Evolutionary conservation across 2,329 filamentous ascomycete species (phyloP).

Genomic region (Albophoma yamanashiensis): DNA sequence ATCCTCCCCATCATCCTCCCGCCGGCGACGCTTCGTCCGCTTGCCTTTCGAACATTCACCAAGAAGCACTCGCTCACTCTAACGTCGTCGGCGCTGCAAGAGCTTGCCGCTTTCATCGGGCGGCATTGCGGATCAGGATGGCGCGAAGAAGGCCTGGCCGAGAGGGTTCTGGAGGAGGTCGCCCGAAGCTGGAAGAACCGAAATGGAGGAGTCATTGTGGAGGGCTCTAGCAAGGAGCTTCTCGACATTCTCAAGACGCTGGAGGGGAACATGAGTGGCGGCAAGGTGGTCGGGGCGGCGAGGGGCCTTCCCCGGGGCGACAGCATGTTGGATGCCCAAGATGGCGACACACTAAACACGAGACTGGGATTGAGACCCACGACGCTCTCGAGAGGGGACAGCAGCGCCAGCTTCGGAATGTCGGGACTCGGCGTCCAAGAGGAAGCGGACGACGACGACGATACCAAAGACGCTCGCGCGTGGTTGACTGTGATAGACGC

Average conservation of each 20-base stretch:
- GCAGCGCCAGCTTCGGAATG: constrained; percentile 54
- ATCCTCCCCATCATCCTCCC: constrained; percentile 86
- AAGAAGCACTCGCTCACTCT: constrained; percentile 95
- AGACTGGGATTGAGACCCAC: constrained; percentile 41
- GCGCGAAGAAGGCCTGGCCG: constrained; percentile 89
- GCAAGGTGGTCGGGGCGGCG: constrained; percentile 47
- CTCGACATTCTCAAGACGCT: constrained; percentile 74
- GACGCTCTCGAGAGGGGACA: constrained; percentile 44
- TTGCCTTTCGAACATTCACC: constrained; percentile 92
- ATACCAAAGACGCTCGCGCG: constrained; percentile 56
- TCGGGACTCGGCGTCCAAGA: constrained; percentile 41
- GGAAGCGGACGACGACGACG: constrained; percentile 47
- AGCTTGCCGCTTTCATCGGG: constrained; percentile 81
- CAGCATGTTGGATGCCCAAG: constrained; percentile 51
- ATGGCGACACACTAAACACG: constrained; percentile 41
- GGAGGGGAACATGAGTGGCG: constrained; percentile 84
- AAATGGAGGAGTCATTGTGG: constrained; percentile 83
- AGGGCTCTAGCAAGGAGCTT: constrained; percentile 65
- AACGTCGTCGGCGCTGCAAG: constrained; percentile 74
- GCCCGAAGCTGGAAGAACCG: constrained; percentile 86
- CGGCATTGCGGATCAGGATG: constrained; percentile 92
- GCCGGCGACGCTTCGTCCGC: constrained; percentile 72
- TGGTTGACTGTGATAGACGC: constrained; percentile 81
- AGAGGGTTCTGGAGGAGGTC: constrained; percentile 84
- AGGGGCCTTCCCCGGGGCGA: constrained; percentile 42